phyloP scores from a whole-genome alignment of 1,284 basidiomycete genomes.

The Apiotrichum gracile region DNA sequence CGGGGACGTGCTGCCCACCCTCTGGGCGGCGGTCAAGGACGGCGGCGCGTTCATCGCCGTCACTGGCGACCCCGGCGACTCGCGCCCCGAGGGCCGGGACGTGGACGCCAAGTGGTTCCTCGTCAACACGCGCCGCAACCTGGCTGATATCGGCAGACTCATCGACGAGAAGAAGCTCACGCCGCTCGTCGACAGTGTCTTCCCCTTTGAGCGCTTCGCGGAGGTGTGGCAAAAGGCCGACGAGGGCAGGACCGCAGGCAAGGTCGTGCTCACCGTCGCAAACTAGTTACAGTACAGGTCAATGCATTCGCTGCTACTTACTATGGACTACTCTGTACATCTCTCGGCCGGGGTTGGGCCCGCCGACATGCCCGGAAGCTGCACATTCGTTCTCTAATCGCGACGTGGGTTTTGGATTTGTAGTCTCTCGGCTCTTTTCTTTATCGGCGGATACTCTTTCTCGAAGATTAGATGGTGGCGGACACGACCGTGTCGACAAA shows the following conservation, averaged over 20 bases:
- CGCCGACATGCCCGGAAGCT: too few relatives aligned
- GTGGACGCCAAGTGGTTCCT: slow-evolving; percentile 11
- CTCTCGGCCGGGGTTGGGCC: too few relatives aligned
- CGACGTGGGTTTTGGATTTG: too few relatives aligned
- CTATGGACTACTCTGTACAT: too few relatives aligned
- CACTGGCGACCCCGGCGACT: neutral
- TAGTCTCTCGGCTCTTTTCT: too few relatives aligned
- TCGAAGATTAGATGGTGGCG: too few relatives aligned
- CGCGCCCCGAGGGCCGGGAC: neutral
- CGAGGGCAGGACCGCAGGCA: slow-evolving; percentile 3
- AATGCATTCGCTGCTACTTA: too few relatives aligned
- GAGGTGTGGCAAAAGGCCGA: slow-evolving; percentile 7
- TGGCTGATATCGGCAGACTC: neutral
- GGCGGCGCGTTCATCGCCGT: slow-evolving; percentile 3
- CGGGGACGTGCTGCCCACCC: neutral
- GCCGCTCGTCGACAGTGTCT: slow-evolving; percentile 9
- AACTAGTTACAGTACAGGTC: too few relatives aligned
- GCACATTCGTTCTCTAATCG: too few relatives aligned
- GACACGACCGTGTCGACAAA: too few relatives aligned
- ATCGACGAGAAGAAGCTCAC: neutral
- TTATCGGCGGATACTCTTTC: too few relatives aligned
- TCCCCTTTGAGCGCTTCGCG: slow-evolving; percentile 1
- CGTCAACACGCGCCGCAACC: slow-evolving; percentile 3
- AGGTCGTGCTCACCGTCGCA: slow-evolving; percentile 12
- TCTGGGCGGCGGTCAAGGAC: slow-evolving; percentile 8